Evolutionary conservation across 768 basidiomycete genomes (phyloP), one percentile per base, ranked within the genome.

Genomic region (Pholiota microspora): DNA sequence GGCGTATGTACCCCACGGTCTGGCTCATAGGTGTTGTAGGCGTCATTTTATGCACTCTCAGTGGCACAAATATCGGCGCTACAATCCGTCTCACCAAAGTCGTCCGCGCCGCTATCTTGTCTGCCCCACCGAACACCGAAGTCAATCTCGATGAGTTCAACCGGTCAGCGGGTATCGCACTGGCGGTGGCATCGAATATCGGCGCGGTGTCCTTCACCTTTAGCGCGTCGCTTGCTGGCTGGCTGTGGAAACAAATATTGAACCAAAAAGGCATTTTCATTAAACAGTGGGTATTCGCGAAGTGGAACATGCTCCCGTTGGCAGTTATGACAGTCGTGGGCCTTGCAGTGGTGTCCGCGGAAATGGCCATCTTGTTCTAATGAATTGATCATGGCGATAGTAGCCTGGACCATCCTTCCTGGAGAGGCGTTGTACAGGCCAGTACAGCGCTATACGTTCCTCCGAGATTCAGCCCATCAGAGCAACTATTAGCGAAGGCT

Each of bases 31-130:
- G 88, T 32, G 73, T 86, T 21, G 70, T 92, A 28, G 81, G 86
- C 4, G 85, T 93, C 38, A 65, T 92, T 36, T 74, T 91, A 18
- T 93, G 90, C 68, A 92, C 92, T 62, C 70, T 92, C 47, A 83
- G 87, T n/a, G 92, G 93, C 0, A 95, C 93, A 4, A 95, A 95
- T 70, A 95, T 95, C 51, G 92, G 92, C 32, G 89, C 90, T 2
- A 93, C 91, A 10, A 94, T 98, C 67, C 79, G 97, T 24, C 81
- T 95, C 12, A 89, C 92, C 28, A 86, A 94, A 58, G 79, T 93
- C 36, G 77, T 92, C 4, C 83, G 82, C 36, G 67, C 69, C 8
- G 66, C 82, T 0, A 52, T 66, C 21, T 68, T 79, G 2, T 42
- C 40, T 23, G 40, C 40, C 4, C 66, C 73, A n/a, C 51, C 62